A percentile compares a stretch with the other conserved stretches of the same genome.
Conservation (phyloP, 2,329 filamentous ascomycete genomes). For the Venturia carpophila region DNA sequence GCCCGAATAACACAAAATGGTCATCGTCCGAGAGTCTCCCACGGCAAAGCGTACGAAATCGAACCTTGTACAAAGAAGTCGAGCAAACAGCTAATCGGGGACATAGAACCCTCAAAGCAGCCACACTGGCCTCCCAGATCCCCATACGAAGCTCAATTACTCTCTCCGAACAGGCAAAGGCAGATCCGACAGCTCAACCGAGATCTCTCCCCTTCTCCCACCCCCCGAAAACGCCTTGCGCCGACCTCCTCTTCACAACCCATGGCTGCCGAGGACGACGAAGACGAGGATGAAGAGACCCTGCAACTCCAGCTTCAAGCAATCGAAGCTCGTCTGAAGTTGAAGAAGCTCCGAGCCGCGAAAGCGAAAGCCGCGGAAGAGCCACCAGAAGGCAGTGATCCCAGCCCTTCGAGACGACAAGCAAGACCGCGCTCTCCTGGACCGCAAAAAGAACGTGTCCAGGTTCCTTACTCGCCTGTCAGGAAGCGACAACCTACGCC, state of each 20-base stretch:
- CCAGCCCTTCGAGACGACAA: neutral
- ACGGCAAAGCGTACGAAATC: slow-evolving; percentile 32
- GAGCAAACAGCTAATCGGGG: slow-evolving; percentile 12
- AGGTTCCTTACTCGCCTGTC: slow-evolving; percentile 70
- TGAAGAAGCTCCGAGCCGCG: slow-evolving; percentile 68
- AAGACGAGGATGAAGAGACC: slow-evolving; percentile 74
- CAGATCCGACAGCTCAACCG: neutral
- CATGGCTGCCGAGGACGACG: slow-evolving; percentile 32
- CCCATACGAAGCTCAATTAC: slow-evolving; percentile 53
- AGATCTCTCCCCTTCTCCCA: slow-evolving; percentile 45
- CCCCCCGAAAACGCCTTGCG: slow-evolving; percentile 39
- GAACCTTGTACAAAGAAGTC: neutral
- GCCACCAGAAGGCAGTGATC: neutral
- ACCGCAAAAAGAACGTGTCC: slow-evolving; percentile 37
- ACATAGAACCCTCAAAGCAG: slow-evolving; percentile 31
- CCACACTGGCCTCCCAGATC: slow-evolving; percentile 55
- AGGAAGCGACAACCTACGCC: slow-evolving; percentile 41
- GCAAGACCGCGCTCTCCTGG: slow-evolving; percentile 23
- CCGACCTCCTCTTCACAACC: slow-evolving; percentile 17
- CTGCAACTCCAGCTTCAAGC: slow-evolving; percentile 77
- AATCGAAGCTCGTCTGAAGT: slow-evolving; percentile 77
- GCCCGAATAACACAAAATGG: slow-evolving; percentile 22
- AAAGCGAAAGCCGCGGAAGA: slow-evolving; percentile 39
- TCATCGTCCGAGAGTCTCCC: slow-evolving; percentile 43
- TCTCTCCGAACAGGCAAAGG: slow-evolving; percentile 66